Percentiles rank a stretch among this genome's conserved stretches.
phyloP scores from a whole-genome alignment of 768 basidiomycete species.

The Trametes villosa region DNA sequence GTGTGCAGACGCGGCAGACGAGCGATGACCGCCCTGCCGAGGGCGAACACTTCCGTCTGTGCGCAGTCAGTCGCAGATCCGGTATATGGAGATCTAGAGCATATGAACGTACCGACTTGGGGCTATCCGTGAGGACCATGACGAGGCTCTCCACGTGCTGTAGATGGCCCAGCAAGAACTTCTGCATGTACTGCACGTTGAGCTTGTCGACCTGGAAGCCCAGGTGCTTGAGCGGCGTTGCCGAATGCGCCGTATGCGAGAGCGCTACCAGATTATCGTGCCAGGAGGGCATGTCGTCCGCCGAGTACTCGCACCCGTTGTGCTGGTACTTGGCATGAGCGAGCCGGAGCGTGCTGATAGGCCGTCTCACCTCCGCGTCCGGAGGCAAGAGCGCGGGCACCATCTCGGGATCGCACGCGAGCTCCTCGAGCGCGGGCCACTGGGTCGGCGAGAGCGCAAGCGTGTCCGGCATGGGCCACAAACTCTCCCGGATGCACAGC shows the following conservation, averaged over 20 bases:
- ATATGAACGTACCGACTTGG: background rate
- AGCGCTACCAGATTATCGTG: background rate
- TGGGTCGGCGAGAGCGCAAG: background rate
- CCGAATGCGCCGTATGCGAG: no score
- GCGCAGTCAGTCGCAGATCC: no score
- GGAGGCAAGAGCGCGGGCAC: background rate
- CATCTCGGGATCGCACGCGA: background rate
- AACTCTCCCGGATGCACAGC: background rate
- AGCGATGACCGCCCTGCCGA: background rate
- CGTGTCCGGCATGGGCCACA: background rate
- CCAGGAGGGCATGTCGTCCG: background rate
- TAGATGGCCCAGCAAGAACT: no score
- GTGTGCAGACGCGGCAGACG: conserved; percentile 5
- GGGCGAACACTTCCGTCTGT: background rate
- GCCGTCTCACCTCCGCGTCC: background rate
- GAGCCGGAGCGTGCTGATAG: conserved; percentile 1
- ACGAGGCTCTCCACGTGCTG: no score
- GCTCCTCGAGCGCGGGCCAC: background rate
- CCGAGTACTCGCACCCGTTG: background rate
- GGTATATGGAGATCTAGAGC: no score
- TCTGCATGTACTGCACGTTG: no score
- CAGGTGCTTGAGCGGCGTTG: no score
- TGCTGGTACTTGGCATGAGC: background rate
- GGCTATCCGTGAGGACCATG: background rate
- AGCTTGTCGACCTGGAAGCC: no score